Percentiles rank a stretch among this genome's conserved stretches.
phyloP scores from a whole-genome alignment of 2,329 filamentous ascomycete genomes.

The Pseudogymnoascus sp. region DNA sequence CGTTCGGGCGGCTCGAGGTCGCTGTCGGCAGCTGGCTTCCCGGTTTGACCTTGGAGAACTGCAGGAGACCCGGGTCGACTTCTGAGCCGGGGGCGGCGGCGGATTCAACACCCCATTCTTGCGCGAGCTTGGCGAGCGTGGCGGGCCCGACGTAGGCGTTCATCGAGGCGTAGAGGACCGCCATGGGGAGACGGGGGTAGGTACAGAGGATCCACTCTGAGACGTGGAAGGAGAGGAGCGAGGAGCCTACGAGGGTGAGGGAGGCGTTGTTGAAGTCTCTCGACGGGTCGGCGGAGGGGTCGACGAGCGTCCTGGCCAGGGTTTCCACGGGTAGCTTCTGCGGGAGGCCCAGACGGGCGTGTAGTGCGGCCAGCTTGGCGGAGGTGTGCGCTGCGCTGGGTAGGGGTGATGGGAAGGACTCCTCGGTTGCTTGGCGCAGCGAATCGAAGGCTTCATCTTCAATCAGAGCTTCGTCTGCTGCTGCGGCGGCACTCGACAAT shows the following conservation, averaged over 20 bases:
- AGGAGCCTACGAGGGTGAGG: conserved; percentile 70
- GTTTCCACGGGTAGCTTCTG: conserved; percentile 76
- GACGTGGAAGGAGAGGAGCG: conserved; percentile 81
- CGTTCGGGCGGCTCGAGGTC: conserved; percentile 44
- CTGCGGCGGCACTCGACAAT: conserved; percentile 4
- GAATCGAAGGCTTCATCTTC: conserved; percentile 20
- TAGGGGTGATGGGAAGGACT: conserved; percentile 58
- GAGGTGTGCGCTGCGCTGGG: conserved; percentile 60
- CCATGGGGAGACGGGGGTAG: conserved; percentile 84
- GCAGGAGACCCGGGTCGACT: conserved; percentile 84
- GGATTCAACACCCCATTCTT: conserved; percentile 84
- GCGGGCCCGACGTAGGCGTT: conserved; percentile 72
- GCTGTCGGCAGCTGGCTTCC: conserved; percentile 37
- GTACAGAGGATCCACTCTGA: conserved; percentile 80
- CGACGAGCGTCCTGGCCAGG: conserved; percentile 76
- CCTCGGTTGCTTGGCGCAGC: not conserved
- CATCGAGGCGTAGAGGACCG: conserved; percentile 79
- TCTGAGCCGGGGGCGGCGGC: conserved; percentile 83
- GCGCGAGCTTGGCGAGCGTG: conserved; percentile 63
- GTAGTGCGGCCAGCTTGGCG: conserved; percentile 84
- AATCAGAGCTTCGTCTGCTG: conserved; percentile 18
- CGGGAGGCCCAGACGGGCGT: conserved; percentile 78
- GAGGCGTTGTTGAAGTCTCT: conserved; percentile 81
- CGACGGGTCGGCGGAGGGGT: conserved; percentile 73
- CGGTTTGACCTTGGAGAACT: conserved; percentile 52